Base-by-base conservation (phyloP, 257 asterid genomes). In the Nicotiana tomentosiformis region DNA sequence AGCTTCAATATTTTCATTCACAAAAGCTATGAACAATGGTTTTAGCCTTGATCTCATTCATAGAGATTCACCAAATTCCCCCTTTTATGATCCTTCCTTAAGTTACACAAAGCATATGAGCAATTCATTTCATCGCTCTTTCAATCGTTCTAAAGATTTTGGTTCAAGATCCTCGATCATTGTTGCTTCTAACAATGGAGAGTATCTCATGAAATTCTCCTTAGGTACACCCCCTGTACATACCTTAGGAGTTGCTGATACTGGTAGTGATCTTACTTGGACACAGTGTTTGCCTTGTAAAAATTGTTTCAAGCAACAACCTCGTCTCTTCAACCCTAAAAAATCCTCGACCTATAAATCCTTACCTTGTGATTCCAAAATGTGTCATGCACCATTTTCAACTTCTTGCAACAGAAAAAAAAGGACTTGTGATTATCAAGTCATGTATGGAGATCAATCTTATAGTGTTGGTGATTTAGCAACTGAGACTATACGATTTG, bases 181-280 rank as follows among this genome's bases (percentile, higher is more conserved):
- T 1, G 61, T 93, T 0, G 5, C 88, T 14, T 78, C 93, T 0
- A 87, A 85, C 33, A 49, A 35, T 0, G 94, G 98, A 1, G 98
- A 90, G 51, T 93, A 90, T 86, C 91, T 91, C 12, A 81, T 91
- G 94, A 87, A 77, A 43, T 65, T 93, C 69, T 85, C 86, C 37
- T 74, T 91, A 16, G 97, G 98, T 30, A 91, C 91, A 0, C 98
- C 97, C 0, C 87, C 88, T 0, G 86, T 83, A 6, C 86, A 86
- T 64, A 87, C 90, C 66, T 80, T 86, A 29, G 93, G 93, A 69
- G 86, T 91, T 1, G 94, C 93, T 1, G 97, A 92, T 66, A 94
- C 93, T 0, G 97, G 92, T 5, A 92, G 95, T 35, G 91, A 89
- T 32, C 88, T 91, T 20, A 88, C 88, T 0, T 92, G 97, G 97